Percentiles rank a stretch among this genome's conserved stretches.
Conservation (phyloP, 805 yeast genomes). For the Teunomyces cretensis region DNA sequence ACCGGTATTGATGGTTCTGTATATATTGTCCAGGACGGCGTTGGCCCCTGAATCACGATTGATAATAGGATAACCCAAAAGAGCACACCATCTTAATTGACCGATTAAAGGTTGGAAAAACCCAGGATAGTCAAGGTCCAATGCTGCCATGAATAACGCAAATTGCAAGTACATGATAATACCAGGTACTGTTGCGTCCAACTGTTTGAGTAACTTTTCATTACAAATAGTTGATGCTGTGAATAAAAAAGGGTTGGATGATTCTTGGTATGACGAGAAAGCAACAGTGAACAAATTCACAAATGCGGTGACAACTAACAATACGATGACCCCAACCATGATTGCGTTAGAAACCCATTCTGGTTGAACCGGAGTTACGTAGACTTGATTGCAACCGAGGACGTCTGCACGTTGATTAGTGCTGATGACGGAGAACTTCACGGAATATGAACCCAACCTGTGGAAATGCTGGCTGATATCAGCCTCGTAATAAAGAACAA, state of each 20-base stretch:
- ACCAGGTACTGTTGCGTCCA: conserved; percentile 53
- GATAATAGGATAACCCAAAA: conserved; percentile 36
- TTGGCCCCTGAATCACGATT: conserved; percentile 8
- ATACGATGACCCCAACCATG: conserved; percentile 36
- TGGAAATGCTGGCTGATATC: conserved; percentile 39
- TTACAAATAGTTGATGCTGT: conserved; percentile 60
- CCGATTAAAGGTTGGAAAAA: conserved; percentile 57
- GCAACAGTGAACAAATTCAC: conserved; percentile 42
- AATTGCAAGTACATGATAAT: conserved; percentile 57
- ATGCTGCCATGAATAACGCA: conserved; percentile 55
- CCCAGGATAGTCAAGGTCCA: conserved; percentile 60
- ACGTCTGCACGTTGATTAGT: conserved; percentile 34
- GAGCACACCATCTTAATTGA: conserved; percentile 53
- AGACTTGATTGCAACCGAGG: conserved; percentile 49
- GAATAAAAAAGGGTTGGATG: conserved; percentile 51
- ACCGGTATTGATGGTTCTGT: conserved; percentile 39
- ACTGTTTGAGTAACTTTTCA: conserved; percentile 51
- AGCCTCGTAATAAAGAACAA: conserved; percentile 38
- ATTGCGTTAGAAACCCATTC: conserved; percentile 32
- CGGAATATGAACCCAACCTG: conserved; percentile 46
- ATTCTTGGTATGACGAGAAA: conserved; percentile 59
- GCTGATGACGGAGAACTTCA: conserved; percentile 40
- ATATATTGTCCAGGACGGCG: conserved; percentile 32
- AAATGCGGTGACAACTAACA: conserved; percentile 41
- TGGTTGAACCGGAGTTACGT: conserved; percentile 48